Conservation (phyloP, 2,329 filamentous ascomycete genomes). For the Acrodontium crateriforme region DNA sequence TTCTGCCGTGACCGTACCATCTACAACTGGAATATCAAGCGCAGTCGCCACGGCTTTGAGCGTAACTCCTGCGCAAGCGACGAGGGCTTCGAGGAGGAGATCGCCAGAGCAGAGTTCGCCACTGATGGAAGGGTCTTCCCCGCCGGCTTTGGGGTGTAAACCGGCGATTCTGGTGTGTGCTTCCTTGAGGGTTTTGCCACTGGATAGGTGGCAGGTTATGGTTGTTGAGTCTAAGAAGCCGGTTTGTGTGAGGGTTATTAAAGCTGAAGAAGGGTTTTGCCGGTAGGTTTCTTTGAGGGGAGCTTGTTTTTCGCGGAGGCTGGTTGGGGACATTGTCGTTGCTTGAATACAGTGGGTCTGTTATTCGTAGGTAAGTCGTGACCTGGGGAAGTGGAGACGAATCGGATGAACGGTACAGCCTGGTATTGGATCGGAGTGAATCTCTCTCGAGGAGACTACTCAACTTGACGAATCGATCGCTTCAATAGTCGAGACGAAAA, state of each 20-base stretch:
- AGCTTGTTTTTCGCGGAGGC: slow-evolving; percentile 34
- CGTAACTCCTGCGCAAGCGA: slow-evolving; percentile 38
- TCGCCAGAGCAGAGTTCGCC: slow-evolving; percentile 37
- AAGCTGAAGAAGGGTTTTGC: slow-evolving; percentile 28
- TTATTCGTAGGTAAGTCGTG: too few species aligned
- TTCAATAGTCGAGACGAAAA: too few species aligned
- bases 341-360: too few species aligned
- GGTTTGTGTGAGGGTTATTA: slow-evolving; percentile 32
- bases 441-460: too few species aligned
- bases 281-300: slow-evolving; percentile 35
- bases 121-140: slow-evolving; percentile 27
- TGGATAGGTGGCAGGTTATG: slow-evolving; percentile 35
- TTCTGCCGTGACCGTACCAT: slow-evolving; percentile 30
- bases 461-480: too few species aligned
- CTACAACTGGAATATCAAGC: slow-evolving; percentile 29
- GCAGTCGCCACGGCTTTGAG: slow-evolving; percentile 37
- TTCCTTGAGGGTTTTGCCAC: slow-evolving; percentile 26
- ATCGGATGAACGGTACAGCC: too few species aligned
- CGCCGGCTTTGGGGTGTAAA: slow-evolving; percentile 35
- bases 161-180: slow-evolving; percentile 32
- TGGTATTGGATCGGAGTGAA: too few species aligned
- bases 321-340: slow-evolving; percentile 12
- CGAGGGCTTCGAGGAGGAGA: slow-evolving; percentile 37
- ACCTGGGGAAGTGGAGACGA: background rate
- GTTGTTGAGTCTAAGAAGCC: slow-evolving; percentile 31